phyloP scores from a whole-genome alignment of 2,329 filamentous ascomycete genomes.

The Penicillium brasilianum region DNA sequence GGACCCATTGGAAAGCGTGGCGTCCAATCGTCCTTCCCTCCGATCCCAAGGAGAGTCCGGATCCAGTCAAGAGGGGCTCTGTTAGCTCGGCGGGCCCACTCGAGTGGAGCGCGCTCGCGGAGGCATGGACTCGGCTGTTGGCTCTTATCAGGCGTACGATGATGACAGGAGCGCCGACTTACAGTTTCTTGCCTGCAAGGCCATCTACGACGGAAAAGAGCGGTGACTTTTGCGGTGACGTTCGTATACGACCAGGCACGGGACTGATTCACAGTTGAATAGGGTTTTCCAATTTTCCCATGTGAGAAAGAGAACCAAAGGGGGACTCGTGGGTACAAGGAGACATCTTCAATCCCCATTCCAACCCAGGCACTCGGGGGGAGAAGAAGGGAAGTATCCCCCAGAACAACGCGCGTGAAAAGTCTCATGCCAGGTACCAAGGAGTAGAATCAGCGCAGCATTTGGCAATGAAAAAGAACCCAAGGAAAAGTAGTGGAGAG shows the following conservation, averaged over 20 bases:
- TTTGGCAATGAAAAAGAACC: constrained; percentile 7
- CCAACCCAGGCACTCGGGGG: neutral
- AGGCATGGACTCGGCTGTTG: neutral
- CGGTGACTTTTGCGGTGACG: neutral
- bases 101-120: neutral
- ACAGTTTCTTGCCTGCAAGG: constrained; percentile 2
- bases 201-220: neutral
- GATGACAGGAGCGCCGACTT: neutral
- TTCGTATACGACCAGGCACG: neutral
- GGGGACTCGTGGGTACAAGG: neutral
- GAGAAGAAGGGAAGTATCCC: neutral
- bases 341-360: constrained; percentile 9
- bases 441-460: constrained; percentile 11
- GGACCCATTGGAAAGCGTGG: neutral
- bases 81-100: constrained; percentile 1
- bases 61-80: neutral
- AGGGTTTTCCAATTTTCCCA: constrained; percentile 1
- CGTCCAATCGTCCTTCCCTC: neutral
- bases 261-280: neutral
- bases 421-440: constrained; percentile 30
- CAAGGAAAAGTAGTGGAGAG: constrained; percentile 12
- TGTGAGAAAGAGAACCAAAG: neutral
- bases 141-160: constrained; percentile 1
- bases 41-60: neutral
- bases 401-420: neutral